These are phyloP conservation scores for Henckelia pumila DNA, from an alignment of 257 asterid species.

Conservation along the genomic window DNA sequence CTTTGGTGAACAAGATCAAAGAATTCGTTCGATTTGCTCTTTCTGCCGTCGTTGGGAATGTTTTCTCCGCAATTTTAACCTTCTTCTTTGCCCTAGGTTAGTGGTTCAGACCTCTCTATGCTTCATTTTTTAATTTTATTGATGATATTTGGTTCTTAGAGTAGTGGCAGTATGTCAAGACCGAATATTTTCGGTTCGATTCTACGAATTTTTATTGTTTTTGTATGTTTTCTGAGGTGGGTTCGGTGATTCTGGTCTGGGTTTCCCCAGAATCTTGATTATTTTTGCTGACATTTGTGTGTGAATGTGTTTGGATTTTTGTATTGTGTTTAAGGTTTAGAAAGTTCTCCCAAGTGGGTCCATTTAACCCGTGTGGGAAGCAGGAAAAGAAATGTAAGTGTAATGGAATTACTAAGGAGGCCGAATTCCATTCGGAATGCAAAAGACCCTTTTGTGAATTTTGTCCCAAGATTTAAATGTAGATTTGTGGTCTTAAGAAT, in stretches of 20 bases:
- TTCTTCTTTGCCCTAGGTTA: conserved; percentile 88
- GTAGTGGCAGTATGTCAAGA: conserved; percentile 1
- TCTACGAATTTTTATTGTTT: not conserved
- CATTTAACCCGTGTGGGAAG: not conserved
- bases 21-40: conserved; percentile 64
- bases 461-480: not conserved
- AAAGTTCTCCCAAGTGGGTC: not conserved
- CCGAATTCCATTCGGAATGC: not conserved
- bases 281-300: no score
- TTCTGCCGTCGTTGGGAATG: conserved; percentile 72
- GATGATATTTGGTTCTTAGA: conserved; percentile 1
- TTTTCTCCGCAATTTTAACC: conserved; percentile 84
- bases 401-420: no score
- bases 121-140: not conserved
- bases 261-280: not conserved
- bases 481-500: not conserved
- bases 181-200: not conserved
- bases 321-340: not conserved
- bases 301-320: not conserved
- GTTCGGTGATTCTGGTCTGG: not conserved
- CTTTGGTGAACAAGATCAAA: conserved; percentile 56
- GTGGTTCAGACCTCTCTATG: conserved; percentile 14
- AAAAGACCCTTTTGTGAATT: not conserved
- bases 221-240: not conserved
- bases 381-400: not conserved